Evolutionary conservation across 2,329 filamentous ascomycete genomes (phyloP).

Genomic region (Pezicula rhizophila): DNA sequence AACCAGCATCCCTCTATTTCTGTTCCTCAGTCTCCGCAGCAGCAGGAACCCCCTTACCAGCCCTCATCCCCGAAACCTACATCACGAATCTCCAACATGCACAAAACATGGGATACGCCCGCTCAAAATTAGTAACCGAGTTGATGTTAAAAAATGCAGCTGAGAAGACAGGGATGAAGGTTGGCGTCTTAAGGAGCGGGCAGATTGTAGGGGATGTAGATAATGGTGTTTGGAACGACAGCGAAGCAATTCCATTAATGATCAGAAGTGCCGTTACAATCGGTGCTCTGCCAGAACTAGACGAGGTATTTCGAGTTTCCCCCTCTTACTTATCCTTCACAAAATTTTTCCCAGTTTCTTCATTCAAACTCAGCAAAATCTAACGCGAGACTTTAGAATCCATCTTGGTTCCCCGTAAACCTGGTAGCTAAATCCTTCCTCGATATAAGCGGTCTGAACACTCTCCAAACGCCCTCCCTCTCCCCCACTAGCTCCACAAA

Average conservation of each 20-base stretch:
- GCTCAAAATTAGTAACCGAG: constrained; percentile 44
- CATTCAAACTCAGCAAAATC: neutral
- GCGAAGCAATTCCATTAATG: constrained; percentile 47
- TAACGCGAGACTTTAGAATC: constrained; percentile 16
- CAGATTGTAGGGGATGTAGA: constrained; percentile 44
- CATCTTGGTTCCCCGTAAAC: constrained; percentile 42
- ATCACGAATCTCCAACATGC: constrained; percentile 24
- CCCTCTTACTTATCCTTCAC: constrained; percentile 16
- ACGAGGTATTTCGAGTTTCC: constrained; percentile 27
- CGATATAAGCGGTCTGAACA: constrained; percentile 30
- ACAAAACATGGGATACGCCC: constrained; percentile 45
- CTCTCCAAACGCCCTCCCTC: neutral
- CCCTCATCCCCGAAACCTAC: constrained; percentile 29
- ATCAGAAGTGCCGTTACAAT: constrained; percentile 39
- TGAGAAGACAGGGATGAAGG: constrained; percentile 23
- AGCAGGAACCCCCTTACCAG: constrained; percentile 24
- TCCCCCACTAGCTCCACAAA: neutral
- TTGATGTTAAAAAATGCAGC: constrained; percentile 34
- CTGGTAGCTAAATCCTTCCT: constrained; percentile 34
- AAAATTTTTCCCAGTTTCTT: no score
- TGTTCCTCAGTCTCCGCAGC: constrained; percentile 32
- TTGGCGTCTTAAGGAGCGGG: constrained; percentile 38
- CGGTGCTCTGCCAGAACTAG: constrained; percentile 38
- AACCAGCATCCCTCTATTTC: constrained; percentile 29
- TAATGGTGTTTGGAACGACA: constrained; percentile 44